Conservation (phyloP, 2,329 filamentous ascomycete species). For the Tolypocladium capitatum region DNA sequence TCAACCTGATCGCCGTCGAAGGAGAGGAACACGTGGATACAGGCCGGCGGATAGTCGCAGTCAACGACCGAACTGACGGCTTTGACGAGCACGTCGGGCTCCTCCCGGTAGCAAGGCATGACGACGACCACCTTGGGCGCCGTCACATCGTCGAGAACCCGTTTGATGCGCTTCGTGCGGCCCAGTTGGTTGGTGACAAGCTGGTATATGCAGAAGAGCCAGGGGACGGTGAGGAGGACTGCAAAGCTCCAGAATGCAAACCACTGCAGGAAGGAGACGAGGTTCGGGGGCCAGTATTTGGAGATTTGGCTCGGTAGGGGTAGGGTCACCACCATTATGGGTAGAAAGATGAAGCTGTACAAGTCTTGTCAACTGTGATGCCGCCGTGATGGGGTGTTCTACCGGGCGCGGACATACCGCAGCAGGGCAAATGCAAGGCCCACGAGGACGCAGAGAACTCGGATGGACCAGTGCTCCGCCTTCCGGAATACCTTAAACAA, state of each 20-base stretch:
- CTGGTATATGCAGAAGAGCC: slow-evolving; percentile 87
- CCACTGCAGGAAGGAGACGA: slow-evolving; percentile 72
- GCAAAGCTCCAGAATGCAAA: slow-evolving; percentile 94
- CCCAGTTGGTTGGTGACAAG: slow-evolving; percentile 80
- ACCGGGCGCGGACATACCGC: slow-evolving; percentile 38
- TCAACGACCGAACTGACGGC: slow-evolving; percentile 86
- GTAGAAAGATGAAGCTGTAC: slow-evolving; percentile 65
- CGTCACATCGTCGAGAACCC: slow-evolving; percentile 68
- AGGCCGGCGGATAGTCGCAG: slow-evolving; percentile 84
- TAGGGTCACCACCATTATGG: slow-evolving; percentile 86
- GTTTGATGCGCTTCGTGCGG: slow-evolving; percentile 67
- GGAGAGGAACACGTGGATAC: slow-evolving; percentile 88
- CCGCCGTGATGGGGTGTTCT: background rate
- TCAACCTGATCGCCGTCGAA: slow-evolving; percentile 88
- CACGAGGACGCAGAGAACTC: slow-evolving; percentile 63
- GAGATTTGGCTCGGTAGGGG: slow-evolving; percentile 65
- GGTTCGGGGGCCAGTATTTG: slow-evolving; percentile 52
- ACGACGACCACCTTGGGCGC: slow-evolving; percentile 92
- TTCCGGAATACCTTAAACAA: slow-evolving; percentile 78
- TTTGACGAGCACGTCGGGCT: slow-evolving; percentile 68
- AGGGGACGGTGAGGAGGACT: slow-evolving; percentile 71
- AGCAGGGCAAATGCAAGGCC: slow-evolving; percentile 60
- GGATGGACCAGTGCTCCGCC: slow-evolving; percentile 76
- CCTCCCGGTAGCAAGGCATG: slow-evolving; percentile 94
- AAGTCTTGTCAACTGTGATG: background rate